Base-by-base conservation (phyloP, 495 filamentous ascomycete genomes). In the Aspergillus panamensis region DNA sequence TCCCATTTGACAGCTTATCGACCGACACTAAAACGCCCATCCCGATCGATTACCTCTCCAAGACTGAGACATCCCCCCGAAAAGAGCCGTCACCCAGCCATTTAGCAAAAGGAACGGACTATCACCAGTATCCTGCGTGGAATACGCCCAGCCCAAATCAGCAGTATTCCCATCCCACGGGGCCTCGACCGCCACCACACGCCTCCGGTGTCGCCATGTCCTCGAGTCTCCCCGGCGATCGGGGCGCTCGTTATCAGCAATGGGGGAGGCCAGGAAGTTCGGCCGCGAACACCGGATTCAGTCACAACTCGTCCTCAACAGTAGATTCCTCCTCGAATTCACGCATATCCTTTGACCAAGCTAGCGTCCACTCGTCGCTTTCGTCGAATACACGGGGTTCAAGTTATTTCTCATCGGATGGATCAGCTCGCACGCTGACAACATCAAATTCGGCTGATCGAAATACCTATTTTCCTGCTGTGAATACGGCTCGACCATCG, bases 81-180 rank as follows among this genome's bases (percentile, higher is more conserved):
- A 84, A 83, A 65, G 89, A 94, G 47, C 89, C 87, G 42, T 79
- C 87, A 45, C 89, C 92, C 14, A 88, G 91, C 72, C 87, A 92
- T 65, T 71, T 95, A 35, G 92, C 88, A 69, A 91, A 89, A 70
- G 77, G 80, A 51, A 84, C 82, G 19, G 93, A 97, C 66, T 97
- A 84, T 66, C 91, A 97, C 71, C 93, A 96, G 65, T 96, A 96
- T 72, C 91, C 92, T 8, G 81, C 80, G 17, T 86, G 88, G 75
- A 83, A 88, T 55, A 78, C 84, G 35, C 60, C 74, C 2, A 62
- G 71, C 31, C 60, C 66, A 47, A 70, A 71, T 30, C 79, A 78
- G 59, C 67, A 73, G 17, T 77, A 75, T 51, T 80, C 85, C 12
- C 84, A 89, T 61, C 79, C 81, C 21, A 82, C 84, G 10, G 84